Percentiles rank a stretch among this genome's conserved stretches.
Conservation (phyloP, 1,284 basidiomycete genomes). For the Meira nashicola region DNA sequence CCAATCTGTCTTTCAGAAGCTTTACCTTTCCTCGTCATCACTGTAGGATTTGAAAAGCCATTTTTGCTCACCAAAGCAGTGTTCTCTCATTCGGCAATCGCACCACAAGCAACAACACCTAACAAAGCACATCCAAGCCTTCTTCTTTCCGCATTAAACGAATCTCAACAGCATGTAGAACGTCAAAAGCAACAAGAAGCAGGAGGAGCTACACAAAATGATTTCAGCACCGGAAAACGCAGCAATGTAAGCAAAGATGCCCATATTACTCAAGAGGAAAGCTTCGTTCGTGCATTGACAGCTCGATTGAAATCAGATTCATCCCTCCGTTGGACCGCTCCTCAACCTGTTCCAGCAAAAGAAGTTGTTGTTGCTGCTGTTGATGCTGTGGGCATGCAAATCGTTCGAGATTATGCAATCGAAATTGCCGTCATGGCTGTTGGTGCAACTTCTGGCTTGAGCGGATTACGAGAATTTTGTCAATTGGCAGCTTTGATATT, state of each 20-base stretch:
- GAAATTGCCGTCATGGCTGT: conserved; percentile 84
- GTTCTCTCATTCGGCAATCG: conserved; percentile 74
- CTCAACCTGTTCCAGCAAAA: conserved; percentile 62
- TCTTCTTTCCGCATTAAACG: conserved; percentile 24
- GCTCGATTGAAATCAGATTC: conserved; percentile 47
- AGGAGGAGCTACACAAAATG: conserved; percentile 15
- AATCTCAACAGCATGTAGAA: conserved; percentile 10
- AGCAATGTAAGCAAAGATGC: conserved; percentile 16
- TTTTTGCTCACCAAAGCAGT: conserved; percentile 84
- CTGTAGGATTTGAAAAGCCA: conserved; percentile 96
- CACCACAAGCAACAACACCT: conserved; percentile 45
- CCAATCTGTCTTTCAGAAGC: conserved; percentile 90
- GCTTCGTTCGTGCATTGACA: conserved; percentile 51
- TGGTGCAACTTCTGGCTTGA: conserved; percentile 80
- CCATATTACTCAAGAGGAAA: conserved; percentile 32
- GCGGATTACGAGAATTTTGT: conserved; percentile 89
- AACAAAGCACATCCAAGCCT: conserved; percentile 19
- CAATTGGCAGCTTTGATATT: conserved; percentile 83
- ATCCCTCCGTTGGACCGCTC: conserved; percentile 57
- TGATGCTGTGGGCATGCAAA: conserved; percentile 69
- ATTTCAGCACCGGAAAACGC: conserved; percentile 20
- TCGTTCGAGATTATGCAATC: conserved; percentile 85
- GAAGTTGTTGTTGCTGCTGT: conserved; percentile 81
- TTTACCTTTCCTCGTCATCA: conserved; percentile 93
- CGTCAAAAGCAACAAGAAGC: conserved; percentile 19